A percentile compares a stretch with the other conserved stretches of the same genome.
Evolutionary conservation across 2,329 filamentous ascomycete genomes (phyloP).

Genomic region (Penicillium sp.): DNA sequence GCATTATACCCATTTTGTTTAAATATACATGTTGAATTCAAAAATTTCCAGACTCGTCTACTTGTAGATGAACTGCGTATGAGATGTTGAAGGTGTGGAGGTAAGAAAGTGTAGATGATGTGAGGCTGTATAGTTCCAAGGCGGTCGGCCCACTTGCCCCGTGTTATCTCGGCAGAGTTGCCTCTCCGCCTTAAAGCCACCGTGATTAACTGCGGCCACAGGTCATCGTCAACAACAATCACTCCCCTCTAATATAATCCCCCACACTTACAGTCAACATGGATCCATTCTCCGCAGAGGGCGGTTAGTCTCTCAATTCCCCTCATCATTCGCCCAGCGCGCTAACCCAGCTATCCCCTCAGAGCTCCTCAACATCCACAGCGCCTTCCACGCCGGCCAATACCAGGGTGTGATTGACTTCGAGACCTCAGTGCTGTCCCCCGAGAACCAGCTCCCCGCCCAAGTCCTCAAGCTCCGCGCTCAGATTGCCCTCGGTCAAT

Average conservation of each 20-base stretch:
- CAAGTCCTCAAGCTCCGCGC: slow-evolving; percentile 79
- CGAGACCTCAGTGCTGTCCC: slow-evolving; percentile 75
- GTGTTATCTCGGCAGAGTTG: slow-evolving; percentile 17
- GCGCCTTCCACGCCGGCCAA: slow-evolving; percentile 73
- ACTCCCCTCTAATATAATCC: slow-evolving; percentile 8
- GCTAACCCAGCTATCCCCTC: slow-evolving; percentile 22
- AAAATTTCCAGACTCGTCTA: no score
- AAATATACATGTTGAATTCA: neutral
- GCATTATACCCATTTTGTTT: neutral
- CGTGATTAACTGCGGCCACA: slow-evolving; percentile 21
- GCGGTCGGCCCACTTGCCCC: slow-evolving; percentile 26
- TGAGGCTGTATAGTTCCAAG: slow-evolving; percentile 10
- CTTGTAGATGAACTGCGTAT: no score
- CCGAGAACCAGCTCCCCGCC: slow-evolving; percentile 75
- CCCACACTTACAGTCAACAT: slow-evolving; percentile 40
- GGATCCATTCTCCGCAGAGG: slow-evolving; percentile 67
- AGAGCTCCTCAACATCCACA: slow-evolving; percentile 70
- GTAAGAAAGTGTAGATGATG: neutral
- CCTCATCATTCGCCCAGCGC: neutral
- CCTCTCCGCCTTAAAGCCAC: slow-evolving; percentile 22
- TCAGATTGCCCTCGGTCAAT: slow-evolving; percentile 78
- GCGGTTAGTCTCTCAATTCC: slow-evolving; percentile 47
- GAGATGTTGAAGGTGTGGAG: no score
- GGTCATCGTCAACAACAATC: slow-evolving; percentile 21
- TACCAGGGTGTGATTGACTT: slow-evolving; percentile 85